Base-by-base conservation (phyloP, 805 yeast genomes). In the Cyberlindnera veronae region DNA sequence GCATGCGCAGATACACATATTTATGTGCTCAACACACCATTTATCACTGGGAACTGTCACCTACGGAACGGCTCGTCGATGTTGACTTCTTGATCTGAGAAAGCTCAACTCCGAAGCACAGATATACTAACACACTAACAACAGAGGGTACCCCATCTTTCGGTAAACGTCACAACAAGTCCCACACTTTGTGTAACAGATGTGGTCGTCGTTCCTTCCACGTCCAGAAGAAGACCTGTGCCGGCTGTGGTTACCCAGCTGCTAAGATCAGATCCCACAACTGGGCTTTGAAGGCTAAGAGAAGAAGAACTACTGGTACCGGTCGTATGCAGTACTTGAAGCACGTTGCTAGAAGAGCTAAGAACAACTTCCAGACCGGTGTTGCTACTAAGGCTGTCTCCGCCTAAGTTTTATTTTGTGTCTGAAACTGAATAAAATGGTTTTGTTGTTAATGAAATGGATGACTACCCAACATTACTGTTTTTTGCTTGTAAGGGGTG, bases 91-190 rank as follows among this genome's bases (percentile, higher is more conserved):
- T n/a, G n/a, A n/a, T n/a, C n/a, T n/a, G n/a, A n/a, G n/a, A n/a
- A n/a, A n/a, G n/a, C n/a, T n/a, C n/a, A n/a, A n/a, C n/a, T n/a
- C n/a, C n/a, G n/a, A n/a, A n/a, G n/a, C n/a, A n/a, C n/a, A n/a
- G n/a, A n/a, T n/a, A 47, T 62, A 67, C 70, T 63, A 66, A 62
- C 66, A 51, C 49, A 36, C 47, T 43, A 49, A 44, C 48, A 51
- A 57, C 63, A 79, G 95, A 91, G 89, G 99, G 99, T 87, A 91
- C 99, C 75, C 96, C 98, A 78, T 88, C 97, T 73, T 84, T 88
- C 82, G 99, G 99, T 83, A 91, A 91, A 81, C 89, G 93, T 76
- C 97, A 93, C 87, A 90, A 86, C 91, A 93, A 93, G 80, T 84
- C 98, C 71, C 99, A 93, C 88, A 84, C 95, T 71, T 79, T 90